Percentiles rank a stretch among this genome's conserved stretches.
phyloP scores from a whole-genome alignment of 345 rosid species.

The Eutrema heterophyllum region DNA sequence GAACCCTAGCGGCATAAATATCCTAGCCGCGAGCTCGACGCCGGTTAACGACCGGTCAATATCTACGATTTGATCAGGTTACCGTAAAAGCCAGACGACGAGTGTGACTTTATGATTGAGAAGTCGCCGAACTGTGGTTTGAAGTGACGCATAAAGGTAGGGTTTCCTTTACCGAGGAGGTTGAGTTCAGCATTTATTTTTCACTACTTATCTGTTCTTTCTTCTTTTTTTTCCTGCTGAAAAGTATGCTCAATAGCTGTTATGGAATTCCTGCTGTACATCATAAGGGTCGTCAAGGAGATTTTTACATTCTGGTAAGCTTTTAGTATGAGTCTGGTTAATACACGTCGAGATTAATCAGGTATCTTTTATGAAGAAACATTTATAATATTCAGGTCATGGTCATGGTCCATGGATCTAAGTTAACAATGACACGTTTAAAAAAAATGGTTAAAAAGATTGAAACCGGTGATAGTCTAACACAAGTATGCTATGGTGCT shows the following conservation, averaged over 20 bases:
- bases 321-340: conserved; percentile 4
- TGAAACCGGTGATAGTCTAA: conserved; percentile 47
- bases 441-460: too few species aligned
- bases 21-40: too few species aligned
- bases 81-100: too few species aligned
- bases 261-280: conserved; percentile 89
- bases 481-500: conserved; percentile 82
- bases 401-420: conserved; percentile 56
- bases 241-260: conserved; percentile 61
- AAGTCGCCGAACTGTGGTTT: too few species aligned
- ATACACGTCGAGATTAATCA: neutral
- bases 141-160: too few species aligned
- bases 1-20: too few species aligned
- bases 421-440: too few species aligned
- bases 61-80: too few species aligned
- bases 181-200: neutral
- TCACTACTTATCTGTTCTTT: conserved; percentile 16
- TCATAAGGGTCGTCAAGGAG: conserved; percentile 92
- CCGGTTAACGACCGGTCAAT: too few species aligned
- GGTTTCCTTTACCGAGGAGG: too few species aligned
- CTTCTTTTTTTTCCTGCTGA: neutral
- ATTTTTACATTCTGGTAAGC: conserved; percentile 86
- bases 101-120: too few species aligned
- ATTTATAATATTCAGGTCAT: conserved; percentile 31
- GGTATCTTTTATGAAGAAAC: neutral